Percentiles rank a stretch among this genome's conserved stretches.
Evolutionary conservation across 75 land plant genomes (phyloP).

Genomic region (Picea glauca): DNA sequence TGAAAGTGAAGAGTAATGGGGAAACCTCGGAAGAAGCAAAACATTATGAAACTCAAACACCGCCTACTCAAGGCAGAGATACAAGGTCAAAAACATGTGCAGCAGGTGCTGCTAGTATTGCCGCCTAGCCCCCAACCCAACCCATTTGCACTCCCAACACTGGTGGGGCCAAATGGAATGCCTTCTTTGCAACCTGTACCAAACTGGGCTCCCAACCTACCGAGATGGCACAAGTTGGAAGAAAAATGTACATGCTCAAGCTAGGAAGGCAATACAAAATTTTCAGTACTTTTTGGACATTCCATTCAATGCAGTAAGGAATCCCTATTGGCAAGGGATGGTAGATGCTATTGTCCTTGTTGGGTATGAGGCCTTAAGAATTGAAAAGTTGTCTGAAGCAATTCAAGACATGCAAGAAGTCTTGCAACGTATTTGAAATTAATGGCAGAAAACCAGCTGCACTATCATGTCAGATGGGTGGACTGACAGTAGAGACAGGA

Average conservation of each 20-base stretch:
- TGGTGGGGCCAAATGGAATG: no score
- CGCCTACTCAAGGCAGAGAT: no score
- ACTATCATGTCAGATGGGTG: conserved; percentile 52
- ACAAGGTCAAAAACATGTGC: no score
- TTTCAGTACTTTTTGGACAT: conserved; percentile 51
- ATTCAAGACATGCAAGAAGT: conserved; percentile 20
- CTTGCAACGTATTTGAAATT: conserved; percentile 26
- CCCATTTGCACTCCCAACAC: no score
- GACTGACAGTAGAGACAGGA: conserved; percentile 40
- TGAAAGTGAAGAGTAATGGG: no score
- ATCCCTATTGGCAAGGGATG: conserved; percentile 50
- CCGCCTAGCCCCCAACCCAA: no score
- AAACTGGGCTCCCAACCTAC: no score
- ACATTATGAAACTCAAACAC: no score
- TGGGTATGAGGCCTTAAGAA: conserved; percentile 31
- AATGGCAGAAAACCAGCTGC: conserved; percentile 47
- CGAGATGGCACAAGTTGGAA: not conserved
- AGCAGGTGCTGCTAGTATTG: no score
- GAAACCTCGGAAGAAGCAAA: no score
- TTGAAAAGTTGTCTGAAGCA: conserved; percentile 35
- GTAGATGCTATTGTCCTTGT: conserved; percentile 43
- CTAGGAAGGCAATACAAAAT: conserved; percentile 9
- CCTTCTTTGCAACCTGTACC: no score
- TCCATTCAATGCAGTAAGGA: conserved; percentile 38
- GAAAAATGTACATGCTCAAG: not conserved